These are phyloP conservation scores for Fraxinus excelsior DNA, from an alignment of 257 asterid genomes.

Conservation along the genomic window DNA sequence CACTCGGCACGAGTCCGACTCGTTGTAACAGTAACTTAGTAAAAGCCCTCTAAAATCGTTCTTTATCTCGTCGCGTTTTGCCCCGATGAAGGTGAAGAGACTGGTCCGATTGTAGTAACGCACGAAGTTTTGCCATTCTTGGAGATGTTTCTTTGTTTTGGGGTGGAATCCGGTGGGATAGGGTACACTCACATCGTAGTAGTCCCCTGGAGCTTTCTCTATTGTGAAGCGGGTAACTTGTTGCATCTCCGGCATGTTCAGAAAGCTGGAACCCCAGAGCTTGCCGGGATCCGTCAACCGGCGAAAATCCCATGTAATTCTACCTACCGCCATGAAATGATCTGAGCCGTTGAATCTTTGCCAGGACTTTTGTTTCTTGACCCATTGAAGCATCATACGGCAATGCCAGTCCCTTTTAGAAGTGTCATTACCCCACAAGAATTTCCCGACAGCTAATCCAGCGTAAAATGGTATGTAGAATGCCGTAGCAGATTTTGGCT, in stretches of 20 bases:
- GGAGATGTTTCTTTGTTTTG: slow-evolving; percentile 39
- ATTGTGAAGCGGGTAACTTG: slow-evolving; percentile 57
- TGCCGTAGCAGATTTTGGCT: slow-evolving; percentile 79
- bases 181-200: slow-evolving; percentile 71
- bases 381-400: slow-evolving; percentile 62
- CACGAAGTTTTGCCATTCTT: slow-evolving; percentile 59
- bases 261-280: slow-evolving; percentile 75
- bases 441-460: slow-evolving; percentile 69
- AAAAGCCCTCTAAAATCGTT: slow-evolving; percentile 55
- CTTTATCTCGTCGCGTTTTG: slow-evolving; percentile 39
- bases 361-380: slow-evolving; percentile 57
- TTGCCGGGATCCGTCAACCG: slow-evolving; percentile 57
- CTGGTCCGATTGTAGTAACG: slow-evolving; percentile 42
- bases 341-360: slow-evolving; percentile 67
- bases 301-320: slow-evolving; percentile 88
- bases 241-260: slow-evolving; percentile 68
- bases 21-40: slow-evolving; percentile 45
- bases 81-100: slow-evolving; percentile 62
- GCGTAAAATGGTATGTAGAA: slow-evolving; percentile 94
- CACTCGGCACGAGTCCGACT: slow-evolving; percentile 42
- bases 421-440: slow-evolving; percentile 55
- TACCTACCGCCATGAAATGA: slow-evolving; percentile 68
- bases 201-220: slow-evolving; percentile 76
- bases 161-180: slow-evolving; percentile 95
- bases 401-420: slow-evolving; percentile 59